Base-by-base conservation (phyloP, 2,329 filamentous ascomycete species). In the Camillea tinctor region DNA sequence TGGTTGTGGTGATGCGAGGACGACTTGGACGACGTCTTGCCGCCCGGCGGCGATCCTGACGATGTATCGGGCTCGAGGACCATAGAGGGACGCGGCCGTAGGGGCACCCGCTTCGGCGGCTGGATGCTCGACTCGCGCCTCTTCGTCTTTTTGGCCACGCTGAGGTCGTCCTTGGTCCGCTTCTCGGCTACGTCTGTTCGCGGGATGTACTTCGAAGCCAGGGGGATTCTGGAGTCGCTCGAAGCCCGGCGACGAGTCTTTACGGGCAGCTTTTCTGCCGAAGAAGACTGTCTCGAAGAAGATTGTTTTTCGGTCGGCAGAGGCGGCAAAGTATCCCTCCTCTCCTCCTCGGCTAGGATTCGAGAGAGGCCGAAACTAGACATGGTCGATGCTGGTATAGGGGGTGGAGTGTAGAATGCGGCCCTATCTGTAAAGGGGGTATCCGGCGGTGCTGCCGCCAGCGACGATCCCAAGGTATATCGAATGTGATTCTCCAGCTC, bases 401-500 rank as follows among this genome's bases (percentile, higher is more conserved):
- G 36, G 17, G 36, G 36, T 15, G 36, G 36, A 2, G 36, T 44
- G 6, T 44, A n/a, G 36, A 44, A 44, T 17, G 17, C 11, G 17
- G 13, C 17, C 36, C n/a, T 44, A 7, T 44, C 36, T 15, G 36
- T 44, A 15, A 17, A 44, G 17, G 36, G 36, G 17, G 36, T 44
- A 7, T 44, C 36, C 36, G 36, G 36, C 36, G 36, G 17, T 44
- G 36, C 17, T 6, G 17, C n/a, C 13, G 17, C n/a, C 13, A n/a
- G n/a, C 7, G 36, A 15, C 7, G 36, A 15, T 15, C 7, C 15
- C 15, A 44, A 15, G 17, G 13, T 44, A n/a, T n/a, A 44, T 15
- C 36, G 17, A 15, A 44, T 44, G 5, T 36, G 48, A 0, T 7
- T 53, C 19, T 63, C 44, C 19, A 71, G 55, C 4, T 56, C 50